phyloP scores from a whole-genome alignment of 805 yeast species.

The Lipomyces starkeyi region DNA sequence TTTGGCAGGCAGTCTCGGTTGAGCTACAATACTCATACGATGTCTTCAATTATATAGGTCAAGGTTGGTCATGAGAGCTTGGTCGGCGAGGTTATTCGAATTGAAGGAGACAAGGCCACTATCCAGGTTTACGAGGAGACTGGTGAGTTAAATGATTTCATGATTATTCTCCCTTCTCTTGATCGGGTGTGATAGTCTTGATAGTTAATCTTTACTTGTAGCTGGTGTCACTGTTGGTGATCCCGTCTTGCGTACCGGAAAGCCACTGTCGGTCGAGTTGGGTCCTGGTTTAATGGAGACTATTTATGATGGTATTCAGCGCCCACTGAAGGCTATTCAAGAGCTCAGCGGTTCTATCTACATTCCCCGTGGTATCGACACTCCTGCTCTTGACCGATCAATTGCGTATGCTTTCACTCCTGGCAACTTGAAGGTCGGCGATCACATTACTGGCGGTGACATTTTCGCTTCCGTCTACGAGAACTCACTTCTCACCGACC shows the following conservation, averaged over 20 bases:
- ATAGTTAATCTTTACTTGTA: not conserved
- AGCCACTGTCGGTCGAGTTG: slow-evolving; percentile 97
- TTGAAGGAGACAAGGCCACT: slow-evolving; percentile 94
- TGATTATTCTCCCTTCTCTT: not conserved
- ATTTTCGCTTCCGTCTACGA: slow-evolving; percentile 92
- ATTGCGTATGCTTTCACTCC: slow-evolving; percentile 88
- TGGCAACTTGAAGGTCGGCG: slow-evolving; percentile 79
- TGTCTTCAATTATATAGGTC: slow-evolving; percentile 44
- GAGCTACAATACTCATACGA: not conserved
- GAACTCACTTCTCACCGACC: slow-evolving; percentile 90
- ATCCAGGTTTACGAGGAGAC: slow-evolving; percentile 99
- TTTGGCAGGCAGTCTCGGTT: not conserved
- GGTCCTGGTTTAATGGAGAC: slow-evolving; percentile 99
- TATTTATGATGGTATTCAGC: slow-evolving; percentile 98
- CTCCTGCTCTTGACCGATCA: slow-evolving; percentile 89
- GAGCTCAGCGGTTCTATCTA: slow-evolving; percentile 88
- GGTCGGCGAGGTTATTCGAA: slow-evolving; percentile 98
- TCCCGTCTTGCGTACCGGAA: slow-evolving; percentile 97
- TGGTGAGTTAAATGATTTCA: slow-evolving; percentile 27
- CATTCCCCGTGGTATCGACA: slow-evolving; percentile 98
- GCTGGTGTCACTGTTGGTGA: slow-evolving; percentile 99
- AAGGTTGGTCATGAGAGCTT: slow-evolving; percentile 96
- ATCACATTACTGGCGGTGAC: slow-evolving; percentile 98
- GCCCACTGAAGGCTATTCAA: slow-evolving; percentile 94
- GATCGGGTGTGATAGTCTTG: not conserved